Conservation (phyloP, 2,329 filamentous ascomycete species). For the Cercospora zeae-maydis region DNA sequence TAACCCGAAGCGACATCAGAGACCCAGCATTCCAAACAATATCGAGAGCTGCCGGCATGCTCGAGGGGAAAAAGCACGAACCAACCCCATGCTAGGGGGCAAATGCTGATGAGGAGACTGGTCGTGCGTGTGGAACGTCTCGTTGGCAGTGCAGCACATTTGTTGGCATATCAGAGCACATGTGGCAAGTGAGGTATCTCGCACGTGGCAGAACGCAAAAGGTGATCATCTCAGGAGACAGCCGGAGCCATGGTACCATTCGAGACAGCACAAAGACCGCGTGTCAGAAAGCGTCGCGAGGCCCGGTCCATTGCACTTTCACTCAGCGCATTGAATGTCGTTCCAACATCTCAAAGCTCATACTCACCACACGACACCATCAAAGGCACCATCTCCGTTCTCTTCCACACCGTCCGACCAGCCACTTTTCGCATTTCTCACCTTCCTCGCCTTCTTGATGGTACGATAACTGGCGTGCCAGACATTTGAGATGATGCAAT, state of each 20-base stretch:
- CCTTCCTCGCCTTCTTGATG: too few species aligned
- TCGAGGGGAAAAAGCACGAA: not conserved
- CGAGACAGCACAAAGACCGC: not conserved
- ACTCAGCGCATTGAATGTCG: too few species aligned
- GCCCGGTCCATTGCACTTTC: not conserved
- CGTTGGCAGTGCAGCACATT: not conserved
- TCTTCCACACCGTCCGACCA: too few species aligned
- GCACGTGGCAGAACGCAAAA: not conserved
- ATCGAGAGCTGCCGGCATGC: not conserved
- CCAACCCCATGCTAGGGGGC: not conserved
- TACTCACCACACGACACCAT: too few species aligned
- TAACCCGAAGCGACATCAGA: too few species aligned
- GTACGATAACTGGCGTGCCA: not conserved
- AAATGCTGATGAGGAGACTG: not conserved
- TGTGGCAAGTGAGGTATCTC: not conserved
- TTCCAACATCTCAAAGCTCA: too few species aligned
- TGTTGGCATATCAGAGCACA: not conserved
- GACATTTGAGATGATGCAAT: not conserved
- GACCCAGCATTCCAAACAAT: not conserved
- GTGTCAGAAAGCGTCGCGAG: not conserved
- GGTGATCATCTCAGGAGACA: not conserved
- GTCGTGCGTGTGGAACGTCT: not conserved
- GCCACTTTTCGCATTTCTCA: too few species aligned
- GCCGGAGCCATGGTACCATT: not conserved
- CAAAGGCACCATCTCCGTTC: too few species aligned